A percentile compares a stretch with the other conserved stretches of the same genome.
These are phyloP conservation scores for Spirogloea muscicola DNA, from an alignment of 139 green algal genomes.

Conservation along the genomic window DNA sequence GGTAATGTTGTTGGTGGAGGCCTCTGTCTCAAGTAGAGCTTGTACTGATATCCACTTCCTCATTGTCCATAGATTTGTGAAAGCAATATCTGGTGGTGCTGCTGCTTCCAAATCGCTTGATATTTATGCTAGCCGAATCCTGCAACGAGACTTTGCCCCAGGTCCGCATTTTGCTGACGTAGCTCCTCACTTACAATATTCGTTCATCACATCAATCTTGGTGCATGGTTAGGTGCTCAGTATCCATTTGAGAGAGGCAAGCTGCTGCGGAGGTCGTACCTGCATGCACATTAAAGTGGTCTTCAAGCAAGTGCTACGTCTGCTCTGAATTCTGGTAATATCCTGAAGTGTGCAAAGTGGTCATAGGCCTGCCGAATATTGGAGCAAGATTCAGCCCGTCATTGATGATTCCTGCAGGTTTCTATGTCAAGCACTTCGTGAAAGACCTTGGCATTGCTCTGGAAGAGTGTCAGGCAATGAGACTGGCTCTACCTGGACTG, in stretches of 20 bases:
- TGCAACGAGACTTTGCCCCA: constrained; percentile 31
- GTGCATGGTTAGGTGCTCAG: not conserved
- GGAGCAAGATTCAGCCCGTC: not conserved
- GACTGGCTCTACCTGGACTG: constrained; percentile 36
- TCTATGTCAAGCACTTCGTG: constrained; percentile 46
- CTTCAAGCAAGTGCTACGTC: no score
- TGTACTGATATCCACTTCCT: no score
- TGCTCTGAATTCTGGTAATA: not conserved
- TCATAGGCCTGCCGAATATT: not conserved
- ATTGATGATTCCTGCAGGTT: constrained; percentile 5
- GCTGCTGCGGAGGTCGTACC: not conserved
- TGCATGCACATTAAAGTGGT: no score
- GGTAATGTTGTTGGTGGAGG: no score
- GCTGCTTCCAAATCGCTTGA: constrained; percentile 36
- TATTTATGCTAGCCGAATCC: constrained; percentile 33
- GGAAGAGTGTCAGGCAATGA: constrained; percentile 27
- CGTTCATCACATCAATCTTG: not conserved
- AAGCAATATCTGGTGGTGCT: constrained; percentile 37
- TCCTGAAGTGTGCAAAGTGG: not conserved
- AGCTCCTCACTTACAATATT: not conserved
- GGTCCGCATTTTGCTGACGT: no score
- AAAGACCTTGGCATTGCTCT: constrained; percentile 47
- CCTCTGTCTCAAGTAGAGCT: no score
- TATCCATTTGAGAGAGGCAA: not conserved
- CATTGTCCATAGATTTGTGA: constrained; percentile 19